Evolutionary conservation across 352 stramenopile species (phyloP).

Genomic region (Phytophthora pistaciae): DNA sequence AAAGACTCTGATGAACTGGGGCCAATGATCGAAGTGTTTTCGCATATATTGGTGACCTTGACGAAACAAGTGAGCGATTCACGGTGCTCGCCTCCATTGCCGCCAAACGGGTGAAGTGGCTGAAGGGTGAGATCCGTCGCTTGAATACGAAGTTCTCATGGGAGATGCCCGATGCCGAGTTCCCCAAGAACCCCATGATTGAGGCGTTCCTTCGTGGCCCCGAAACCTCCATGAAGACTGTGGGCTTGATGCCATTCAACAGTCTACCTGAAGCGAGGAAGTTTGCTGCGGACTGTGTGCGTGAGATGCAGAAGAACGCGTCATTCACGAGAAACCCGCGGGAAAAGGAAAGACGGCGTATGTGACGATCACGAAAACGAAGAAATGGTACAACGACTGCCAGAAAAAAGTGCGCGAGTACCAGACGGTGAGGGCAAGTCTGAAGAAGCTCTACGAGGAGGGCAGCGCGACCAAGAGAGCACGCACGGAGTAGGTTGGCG

Average conservation of each 20-base stretch:
- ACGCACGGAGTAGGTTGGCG: background rate
- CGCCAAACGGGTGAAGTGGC: background rate
- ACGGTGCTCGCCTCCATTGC: background rate
- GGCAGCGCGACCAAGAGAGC: background rate
- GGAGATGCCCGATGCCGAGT: constrained; percentile 12
- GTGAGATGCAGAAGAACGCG: background rate
- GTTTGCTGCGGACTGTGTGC: background rate
- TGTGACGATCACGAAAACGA: constrained; percentile 6
- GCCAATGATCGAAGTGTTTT: constrained; percentile 1
- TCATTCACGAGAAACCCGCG: constrained; percentile 2
- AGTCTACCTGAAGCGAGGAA: background rate
- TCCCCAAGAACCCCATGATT: background rate
- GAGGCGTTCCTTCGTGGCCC: constrained; percentile 21
- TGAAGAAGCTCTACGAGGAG: background rate
- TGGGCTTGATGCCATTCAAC: background rate
- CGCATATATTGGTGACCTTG: constrained; percentile 2
- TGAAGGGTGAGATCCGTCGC: constrained; percentile 2
- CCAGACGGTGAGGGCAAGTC: background rate
- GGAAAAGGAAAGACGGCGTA: background rate
- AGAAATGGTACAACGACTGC: background rate
- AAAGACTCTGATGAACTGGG: constrained; percentile 2
- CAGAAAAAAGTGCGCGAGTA: background rate
- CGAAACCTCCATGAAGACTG: background rate
- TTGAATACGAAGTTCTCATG: constrained; percentile 11
- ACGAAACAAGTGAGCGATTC: background rate